These are phyloP conservation scores for Candida gigantensis DNA, from an alignment of 1,139 yeast genomes.

Conservation along the genomic window DNA sequence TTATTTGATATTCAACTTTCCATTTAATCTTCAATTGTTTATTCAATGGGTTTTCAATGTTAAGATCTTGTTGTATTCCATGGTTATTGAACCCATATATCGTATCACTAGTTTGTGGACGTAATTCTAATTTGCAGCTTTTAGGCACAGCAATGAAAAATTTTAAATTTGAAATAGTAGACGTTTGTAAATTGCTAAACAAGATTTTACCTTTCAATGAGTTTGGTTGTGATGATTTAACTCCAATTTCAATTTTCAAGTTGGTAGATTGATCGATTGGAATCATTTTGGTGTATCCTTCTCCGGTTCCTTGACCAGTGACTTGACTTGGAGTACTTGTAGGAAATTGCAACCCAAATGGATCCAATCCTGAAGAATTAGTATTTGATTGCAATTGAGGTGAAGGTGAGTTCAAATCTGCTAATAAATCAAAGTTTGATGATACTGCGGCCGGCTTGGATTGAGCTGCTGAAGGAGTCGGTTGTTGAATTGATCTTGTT, in stretches of 20 bases:
- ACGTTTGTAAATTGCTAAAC: slow-evolving; percentile 42
- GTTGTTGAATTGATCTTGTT: slow-evolving; percentile 13
- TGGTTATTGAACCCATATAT: slow-evolving; percentile 52
- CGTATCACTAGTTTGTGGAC: slow-evolving; percentile 65
- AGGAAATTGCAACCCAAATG: slow-evolving; percentile 53
- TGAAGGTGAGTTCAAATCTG: slow-evolving; percentile 48
- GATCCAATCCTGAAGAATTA: slow-evolving; percentile 42
- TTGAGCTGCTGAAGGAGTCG: slow-evolving; percentile 14
- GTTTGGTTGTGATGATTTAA: slow-evolving; percentile 36
- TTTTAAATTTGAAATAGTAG: slow-evolving; percentile 46
- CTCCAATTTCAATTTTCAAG: slow-evolving; percentile 54
- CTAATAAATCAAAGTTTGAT: slow-evolving; percentile 39
- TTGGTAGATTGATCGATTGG: slow-evolving; percentile 47
- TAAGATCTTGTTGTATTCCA: slow-evolving; percentile 61
- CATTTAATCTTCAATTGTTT: slow-evolving; percentile 73
- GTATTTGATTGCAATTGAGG: slow-evolving; percentile 50
- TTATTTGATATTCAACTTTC: slow-evolving; percentile 63
- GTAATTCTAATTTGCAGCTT: slow-evolving; percentile 60
- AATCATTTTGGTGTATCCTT: slow-evolving; percentile 17
- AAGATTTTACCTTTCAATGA: slow-evolving; percentile 46
- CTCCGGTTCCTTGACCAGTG: neutral
- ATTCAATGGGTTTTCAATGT: slow-evolving; percentile 53
- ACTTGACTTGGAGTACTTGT: slow-evolving; percentile 37
- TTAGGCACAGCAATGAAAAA: slow-evolving; percentile 86
- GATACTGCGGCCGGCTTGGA: slow-evolving; percentile 4